Conservation (phyloP, 2,329 filamentous ascomycete species). For the Bimuria novae-zelandiae region DNA sequence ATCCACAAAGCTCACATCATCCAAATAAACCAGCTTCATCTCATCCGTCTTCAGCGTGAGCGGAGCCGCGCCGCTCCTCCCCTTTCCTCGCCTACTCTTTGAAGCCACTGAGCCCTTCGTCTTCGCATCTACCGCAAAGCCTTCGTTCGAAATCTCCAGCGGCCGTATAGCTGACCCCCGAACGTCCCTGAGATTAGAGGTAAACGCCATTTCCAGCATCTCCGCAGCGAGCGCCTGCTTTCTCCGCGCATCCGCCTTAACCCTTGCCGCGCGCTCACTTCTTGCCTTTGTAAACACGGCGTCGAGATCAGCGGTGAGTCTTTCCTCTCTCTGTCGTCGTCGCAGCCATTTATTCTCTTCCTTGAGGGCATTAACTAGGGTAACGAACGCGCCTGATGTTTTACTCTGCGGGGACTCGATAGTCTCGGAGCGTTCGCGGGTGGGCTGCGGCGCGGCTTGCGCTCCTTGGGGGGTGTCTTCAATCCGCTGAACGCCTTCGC, state of each 20-base stretch:
- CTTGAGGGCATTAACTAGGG: constrained; percentile 19
- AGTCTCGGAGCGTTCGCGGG: constrained; percentile 1
- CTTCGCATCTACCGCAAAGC: background rate
- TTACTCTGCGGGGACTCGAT: constrained; percentile 1
- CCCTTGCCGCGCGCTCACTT: background rate
- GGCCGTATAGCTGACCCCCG: background rate
- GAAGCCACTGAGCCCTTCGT: background rate
- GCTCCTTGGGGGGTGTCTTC: background rate
- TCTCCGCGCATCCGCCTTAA: constrained; percentile 4
- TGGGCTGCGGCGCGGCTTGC: background rate
- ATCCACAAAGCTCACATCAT: constrained; percentile 18
- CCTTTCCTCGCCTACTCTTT: background rate
- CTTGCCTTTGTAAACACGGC: constrained; percentile 10
- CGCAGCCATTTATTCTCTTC: constrained; percentile 27
- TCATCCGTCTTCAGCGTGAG: background rate
- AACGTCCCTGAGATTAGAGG: background rate
- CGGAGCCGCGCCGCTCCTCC: background rate
- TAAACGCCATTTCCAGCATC: constrained; percentile 13
- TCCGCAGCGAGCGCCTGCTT: constrained; percentile 11
- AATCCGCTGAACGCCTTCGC: background rate
- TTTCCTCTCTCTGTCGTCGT: constrained; percentile 16
- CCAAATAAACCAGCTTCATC: constrained; percentile 4
- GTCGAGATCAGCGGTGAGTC: constrained; percentile 12
- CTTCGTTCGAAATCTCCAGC: background rate
- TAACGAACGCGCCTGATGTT: constrained; percentile 11